Conservation (phyloP, 352 stramenopile genomes). For the Globisporangium iwayamae region DNA sequence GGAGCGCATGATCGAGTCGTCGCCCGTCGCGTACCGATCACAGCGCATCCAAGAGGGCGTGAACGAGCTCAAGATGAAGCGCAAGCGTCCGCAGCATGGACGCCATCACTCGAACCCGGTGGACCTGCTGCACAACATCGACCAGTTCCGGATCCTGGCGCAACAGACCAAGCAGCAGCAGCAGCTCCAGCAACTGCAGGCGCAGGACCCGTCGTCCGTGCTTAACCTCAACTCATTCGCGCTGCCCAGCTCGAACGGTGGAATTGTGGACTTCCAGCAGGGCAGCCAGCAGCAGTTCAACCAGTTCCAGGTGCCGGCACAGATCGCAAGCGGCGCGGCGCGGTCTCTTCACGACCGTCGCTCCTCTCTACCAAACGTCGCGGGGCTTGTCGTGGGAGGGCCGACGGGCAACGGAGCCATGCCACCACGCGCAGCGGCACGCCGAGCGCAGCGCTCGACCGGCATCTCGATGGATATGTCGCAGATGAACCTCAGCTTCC, state of each 20-base stretch:
- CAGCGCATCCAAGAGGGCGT: constrained; percentile 65
- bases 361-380: constrained; percentile 37
- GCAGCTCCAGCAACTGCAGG: constrained; percentile 39
- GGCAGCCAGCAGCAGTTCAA: constrained; percentile 3
- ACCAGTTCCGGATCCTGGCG: constrained; percentile 64
- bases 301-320: constrained; percentile 49
- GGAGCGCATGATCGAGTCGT: constrained; percentile 16
- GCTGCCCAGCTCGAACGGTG: constrained; percentile 4
- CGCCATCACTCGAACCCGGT: constrained; percentile 75
- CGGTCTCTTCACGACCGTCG: constrained; percentile 52
- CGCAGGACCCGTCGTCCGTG: constrained; percentile 7
- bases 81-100: constrained; percentile 58
- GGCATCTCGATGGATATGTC: constrained; percentile 83
- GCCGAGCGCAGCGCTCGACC: constrained; percentile 48
- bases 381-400: neutral
- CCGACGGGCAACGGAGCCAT: neutral
- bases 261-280: constrained; percentile 6
- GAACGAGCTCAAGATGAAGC: constrained; percentile 79
- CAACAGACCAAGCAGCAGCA: constrained; percentile 55
- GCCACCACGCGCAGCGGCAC: constrained; percentile 18
- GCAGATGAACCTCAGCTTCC: constrained; percentile 72
- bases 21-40: constrained; percentile 43
- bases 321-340: constrained; percentile 54
- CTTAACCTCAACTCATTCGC: constrained; percentile 36
- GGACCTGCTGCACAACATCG: constrained; percentile 71